Evolutionary conservation across 2,329 filamentous ascomycete genomes (phyloP), one percentile per base, ranked within the genome.

Genomic region (Fusarium drepaniforme): DNA sequence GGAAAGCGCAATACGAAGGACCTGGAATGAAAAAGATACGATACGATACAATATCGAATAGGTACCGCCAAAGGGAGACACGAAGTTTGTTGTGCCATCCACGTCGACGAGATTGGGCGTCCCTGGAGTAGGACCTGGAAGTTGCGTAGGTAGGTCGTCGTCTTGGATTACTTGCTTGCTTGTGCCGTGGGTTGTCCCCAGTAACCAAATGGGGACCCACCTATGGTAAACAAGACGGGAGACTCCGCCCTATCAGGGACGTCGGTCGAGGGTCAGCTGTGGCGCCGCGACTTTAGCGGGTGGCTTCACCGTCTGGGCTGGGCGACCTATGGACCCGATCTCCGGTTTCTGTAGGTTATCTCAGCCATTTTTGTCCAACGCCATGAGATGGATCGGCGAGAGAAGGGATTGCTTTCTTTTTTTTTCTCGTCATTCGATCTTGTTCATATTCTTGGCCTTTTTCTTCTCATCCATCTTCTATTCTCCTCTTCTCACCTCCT

Each of bases 131-230:
- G 49, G 42, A 30, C 63, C 75, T 74, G 70, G 70, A 75, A 63
- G 67, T 73, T 75, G 69, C 62, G 18, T 42, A n/a, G 42, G 51
- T 35, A 53, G 49, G 49, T 53, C 49, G 70, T 75, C 66, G 65
- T 69, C 25, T 72, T 51, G 49, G 46, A 30, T 51, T 37, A 42
- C 58, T 72, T 66, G 46, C 37, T 46, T 57, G 58, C 74, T 68
- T 65, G 74, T 56, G 51, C 64, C 46, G 70, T 33, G 46, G 73
- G 71, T 75, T 74, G 51, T 56, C 75, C 77, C 75, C 66, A 73
- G 71, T 68, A 77, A 77, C 77, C 73, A 78, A 51, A 65, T 62
- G 57, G 59, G 73, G 73, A 37, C 61, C 77, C 77, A 78, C 75
- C 23, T 51, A 16, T 8, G 60, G 77, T 79, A 79, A 79, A 79